Conservation (phyloP, 1,284 basidiomycete species). For the Polyporus tsugae region DNA sequence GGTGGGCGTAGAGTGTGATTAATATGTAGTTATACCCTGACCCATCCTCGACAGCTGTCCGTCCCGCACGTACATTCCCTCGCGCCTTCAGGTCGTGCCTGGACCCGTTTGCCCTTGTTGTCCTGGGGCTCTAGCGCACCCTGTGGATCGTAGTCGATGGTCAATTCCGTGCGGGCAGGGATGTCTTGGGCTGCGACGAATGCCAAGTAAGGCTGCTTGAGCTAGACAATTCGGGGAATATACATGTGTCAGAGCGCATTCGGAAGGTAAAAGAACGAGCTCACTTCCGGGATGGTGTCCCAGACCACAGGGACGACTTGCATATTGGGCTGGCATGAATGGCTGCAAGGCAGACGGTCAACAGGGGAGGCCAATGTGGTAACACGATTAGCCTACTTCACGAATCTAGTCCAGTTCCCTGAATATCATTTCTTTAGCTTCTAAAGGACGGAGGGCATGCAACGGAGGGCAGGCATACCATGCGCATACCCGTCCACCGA, state of each 20-base stretch:
- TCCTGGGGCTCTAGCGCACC: slow-evolving; percentile 37
- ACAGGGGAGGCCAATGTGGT: neutral
- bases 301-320: slow-evolving; percentile 64
- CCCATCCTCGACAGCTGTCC: slow-evolving; percentile 36
- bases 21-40: slow-evolving; percentile 34
- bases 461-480: slow-evolving; percentile 47
- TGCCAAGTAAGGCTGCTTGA: slow-evolving; percentile 66
- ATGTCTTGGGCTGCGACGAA: slow-evolving; percentile 62
- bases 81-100: slow-evolving; percentile 25
- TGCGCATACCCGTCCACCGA: slow-evolving; percentile 57
- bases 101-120: slow-evolving; percentile 41
- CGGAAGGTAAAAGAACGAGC: slow-evolving; percentile 26
- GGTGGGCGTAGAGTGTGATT: neutral
- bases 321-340: slow-evolving; percentile 71
- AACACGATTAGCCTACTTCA: slow-evolving; percentile 59
- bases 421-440: slow-evolving; percentile 7
- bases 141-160: slow-evolving; percentile 68
- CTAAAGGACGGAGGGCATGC: slow-evolving; percentile 11
- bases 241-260: neutral
- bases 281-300: slow-evolving; percentile 63
- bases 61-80: slow-evolving; percentile 35
- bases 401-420: slow-evolving; percentile 80
- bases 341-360: slow-evolving; percentile 48
- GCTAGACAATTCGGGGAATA: slow-evolving; percentile 42
- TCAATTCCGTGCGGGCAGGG: slow-evolving; percentile 60